A percentile compares a stretch with the other conserved stretches of the same genome.
phyloP scores from a whole-genome alignment of 192 early-diverging fungal genomes.

The Piromyces finnis region DNA sequence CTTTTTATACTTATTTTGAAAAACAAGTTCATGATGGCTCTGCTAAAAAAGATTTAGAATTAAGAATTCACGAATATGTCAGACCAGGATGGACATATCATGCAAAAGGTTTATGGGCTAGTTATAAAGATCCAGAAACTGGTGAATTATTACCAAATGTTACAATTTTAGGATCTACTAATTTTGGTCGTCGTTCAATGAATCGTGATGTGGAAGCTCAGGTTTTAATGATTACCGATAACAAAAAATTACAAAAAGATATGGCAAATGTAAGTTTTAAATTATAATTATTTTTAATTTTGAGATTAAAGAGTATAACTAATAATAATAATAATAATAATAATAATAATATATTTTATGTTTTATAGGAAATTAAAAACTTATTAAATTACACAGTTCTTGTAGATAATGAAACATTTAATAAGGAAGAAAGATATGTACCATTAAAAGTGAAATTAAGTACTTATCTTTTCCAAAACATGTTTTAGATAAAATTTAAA shows the following conservation, averaged over 20 bases:
- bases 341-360: neutral
- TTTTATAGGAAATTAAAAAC: conserved; percentile 24
- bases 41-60: conserved; percentile 28
- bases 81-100: conserved; percentile 85
- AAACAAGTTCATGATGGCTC: conserved; percentile 17
- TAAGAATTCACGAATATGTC: conserved; percentile 60
- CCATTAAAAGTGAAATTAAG: conserved; percentile 27
- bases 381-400: conserved; percentile 17
- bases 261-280: conserved; percentile 23
- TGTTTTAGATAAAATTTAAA: conserved; percentile 24
- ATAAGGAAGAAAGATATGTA: conserved; percentile 23
- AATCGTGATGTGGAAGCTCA: conserved; percentile 84
- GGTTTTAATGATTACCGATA: conserved; percentile 50
- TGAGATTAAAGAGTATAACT: no score
- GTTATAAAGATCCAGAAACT: conserved; percentile 2
- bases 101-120: conserved; percentile 54
- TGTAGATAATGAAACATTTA: conserved; percentile 29
- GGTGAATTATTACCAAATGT: conserved; percentile 33
- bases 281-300: no score
- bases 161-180: conserved; percentile 82
- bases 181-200: conserved; percentile 82
- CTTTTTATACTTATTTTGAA: conserved; percentile 79
- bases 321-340: neutral
- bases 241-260: conserved; percentile 21
- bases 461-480: conserved; percentile 31